phyloP scores from a whole-genome alignment of 495 filamentous ascomycete species.

The Hyaloscypha bicolor region DNA sequence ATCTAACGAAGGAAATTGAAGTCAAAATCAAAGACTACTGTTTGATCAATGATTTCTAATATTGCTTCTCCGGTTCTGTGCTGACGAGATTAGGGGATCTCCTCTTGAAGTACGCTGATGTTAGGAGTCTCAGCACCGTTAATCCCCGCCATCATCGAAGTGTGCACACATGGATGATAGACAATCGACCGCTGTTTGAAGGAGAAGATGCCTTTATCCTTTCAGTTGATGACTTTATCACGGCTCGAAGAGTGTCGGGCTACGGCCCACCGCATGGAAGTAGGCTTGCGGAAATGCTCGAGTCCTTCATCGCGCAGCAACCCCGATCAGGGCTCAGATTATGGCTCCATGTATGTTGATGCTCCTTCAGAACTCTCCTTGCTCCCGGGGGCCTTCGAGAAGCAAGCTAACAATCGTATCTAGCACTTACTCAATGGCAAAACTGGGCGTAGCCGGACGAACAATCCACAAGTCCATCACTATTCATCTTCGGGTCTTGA shows the following conservation, averaged over 20 bases:
- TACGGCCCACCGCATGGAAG: neutral
- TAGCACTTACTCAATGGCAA: neutral
- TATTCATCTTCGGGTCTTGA: neutral
- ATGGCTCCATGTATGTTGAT: neutral
- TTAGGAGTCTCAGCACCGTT: neutral
- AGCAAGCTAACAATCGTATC: neutral
- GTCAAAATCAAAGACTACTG: constrained; percentile 10
- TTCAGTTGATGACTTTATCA: constrained; percentile 3
- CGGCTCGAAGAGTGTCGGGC: neutral
- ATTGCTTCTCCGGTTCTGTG: neutral
- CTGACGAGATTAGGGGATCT: neutral
- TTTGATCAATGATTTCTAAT: neutral
- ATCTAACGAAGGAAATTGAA: constrained; percentile 17
- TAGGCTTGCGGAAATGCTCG: neutral
- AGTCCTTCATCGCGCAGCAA: neutral
- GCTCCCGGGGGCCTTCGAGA: neutral
- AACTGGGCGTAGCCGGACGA: neutral
- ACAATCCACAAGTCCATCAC: neutral
- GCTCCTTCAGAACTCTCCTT: neutral
- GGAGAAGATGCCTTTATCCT: constrained; percentile 11
- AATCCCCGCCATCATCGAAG: constrained; percentile 8
- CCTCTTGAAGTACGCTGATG: neutral
- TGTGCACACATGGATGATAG: constrained; percentile 8
- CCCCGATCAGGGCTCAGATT: neutral
- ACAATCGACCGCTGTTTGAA: neutral